Percentiles rank a stretch among this genome's conserved stretches.
Conservation (phyloP, 306 rosid species). For the apple (Malus domestica) region DNA sequence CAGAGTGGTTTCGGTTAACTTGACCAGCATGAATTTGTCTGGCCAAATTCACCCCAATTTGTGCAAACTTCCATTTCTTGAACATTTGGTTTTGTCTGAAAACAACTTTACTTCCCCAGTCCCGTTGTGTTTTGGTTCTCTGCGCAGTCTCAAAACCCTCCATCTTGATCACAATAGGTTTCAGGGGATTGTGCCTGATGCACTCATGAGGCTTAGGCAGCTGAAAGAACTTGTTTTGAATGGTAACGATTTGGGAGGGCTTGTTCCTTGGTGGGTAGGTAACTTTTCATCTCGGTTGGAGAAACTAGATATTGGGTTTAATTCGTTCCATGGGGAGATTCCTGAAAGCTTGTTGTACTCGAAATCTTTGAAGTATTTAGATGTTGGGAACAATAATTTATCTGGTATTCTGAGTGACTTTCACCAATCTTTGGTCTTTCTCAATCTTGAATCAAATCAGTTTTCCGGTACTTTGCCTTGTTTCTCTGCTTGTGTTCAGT, state of each 20-base stretch:
- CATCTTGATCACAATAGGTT: constrained; percentile 67
- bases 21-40: constrained; percentile 59
- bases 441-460: constrained; percentile 78
- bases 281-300: constrained; percentile 71
- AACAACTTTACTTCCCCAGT: constrained; percentile 55
- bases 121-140: constrained; percentile 61
- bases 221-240: constrained; percentile 61
- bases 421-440: constrained; percentile 58
- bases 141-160: constrained; percentile 40
- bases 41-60: constrained; percentile 62
- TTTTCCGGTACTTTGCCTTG: constrained; percentile 92
- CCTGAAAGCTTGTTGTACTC: constrained; percentile 64
- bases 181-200: constrained; percentile 60
- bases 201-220: constrained; percentile 49
- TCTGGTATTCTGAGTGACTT: constrained; percentile 62
- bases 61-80: constrained; percentile 53
- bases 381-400: constrained; percentile 54
- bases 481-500: constrained; percentile 61
- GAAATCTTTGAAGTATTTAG: constrained; percentile 60
- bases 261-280: constrained; percentile 72
- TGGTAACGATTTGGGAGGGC: constrained; percentile 73
- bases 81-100: constrained; percentile 48
- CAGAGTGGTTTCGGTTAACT: constrained; percentile 56
- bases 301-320: constrained; percentile 46
- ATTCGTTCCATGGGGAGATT: constrained; percentile 61